Conservation (phyloP, 2,329 filamentous ascomycete genomes). For the Eurotiales sp. region DNA sequence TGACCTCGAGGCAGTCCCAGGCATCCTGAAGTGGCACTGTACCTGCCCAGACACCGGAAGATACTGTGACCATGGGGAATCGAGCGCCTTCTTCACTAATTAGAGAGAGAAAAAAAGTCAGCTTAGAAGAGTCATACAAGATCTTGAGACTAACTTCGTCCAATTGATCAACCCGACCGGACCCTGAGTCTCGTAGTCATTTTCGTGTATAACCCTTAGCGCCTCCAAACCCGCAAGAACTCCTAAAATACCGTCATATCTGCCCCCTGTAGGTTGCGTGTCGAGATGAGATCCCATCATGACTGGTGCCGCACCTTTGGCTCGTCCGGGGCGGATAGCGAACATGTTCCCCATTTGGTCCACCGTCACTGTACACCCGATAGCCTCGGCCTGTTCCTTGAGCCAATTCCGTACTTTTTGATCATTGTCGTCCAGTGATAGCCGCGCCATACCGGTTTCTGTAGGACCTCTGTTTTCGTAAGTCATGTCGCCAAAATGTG, state of each 20-base stretch:
- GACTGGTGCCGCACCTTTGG: background rate
- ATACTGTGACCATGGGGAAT: conserved; percentile 69
- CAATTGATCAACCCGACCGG: conserved; percentile 73
- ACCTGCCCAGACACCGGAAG: conserved; percentile 71
- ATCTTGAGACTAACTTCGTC: conserved; percentile 56
- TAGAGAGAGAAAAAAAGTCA: background rate
- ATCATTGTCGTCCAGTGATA: conserved; percentile 68
- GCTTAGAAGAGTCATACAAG: background rate
- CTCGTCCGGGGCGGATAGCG: background rate
- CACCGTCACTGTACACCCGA: conserved; percentile 65
- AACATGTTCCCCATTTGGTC: conserved; percentile 55
- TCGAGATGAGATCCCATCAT: conserved; percentile 33
- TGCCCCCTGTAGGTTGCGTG: conserved; percentile 45
- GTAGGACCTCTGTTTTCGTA: conserved; percentile 46
- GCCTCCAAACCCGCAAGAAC: conserved; percentile 71
- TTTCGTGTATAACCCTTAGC: conserved; percentile 64
- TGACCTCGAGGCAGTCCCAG: conserved; percentile 56
- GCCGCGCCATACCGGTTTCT: conserved; percentile 68
- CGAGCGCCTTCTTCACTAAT: conserved; percentile 70
- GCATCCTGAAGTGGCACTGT: conserved; percentile 58
- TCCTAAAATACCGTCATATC: conserved; percentile 64
- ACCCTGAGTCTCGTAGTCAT: conserved; percentile 64
- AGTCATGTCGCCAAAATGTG: background rate
- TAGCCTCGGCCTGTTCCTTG: conserved; percentile 54
- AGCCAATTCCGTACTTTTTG: conserved; percentile 75